phyloP scores from a whole-genome alignment of 495 filamentous ascomycete species.

The Acidiella bohemica region DNA sequence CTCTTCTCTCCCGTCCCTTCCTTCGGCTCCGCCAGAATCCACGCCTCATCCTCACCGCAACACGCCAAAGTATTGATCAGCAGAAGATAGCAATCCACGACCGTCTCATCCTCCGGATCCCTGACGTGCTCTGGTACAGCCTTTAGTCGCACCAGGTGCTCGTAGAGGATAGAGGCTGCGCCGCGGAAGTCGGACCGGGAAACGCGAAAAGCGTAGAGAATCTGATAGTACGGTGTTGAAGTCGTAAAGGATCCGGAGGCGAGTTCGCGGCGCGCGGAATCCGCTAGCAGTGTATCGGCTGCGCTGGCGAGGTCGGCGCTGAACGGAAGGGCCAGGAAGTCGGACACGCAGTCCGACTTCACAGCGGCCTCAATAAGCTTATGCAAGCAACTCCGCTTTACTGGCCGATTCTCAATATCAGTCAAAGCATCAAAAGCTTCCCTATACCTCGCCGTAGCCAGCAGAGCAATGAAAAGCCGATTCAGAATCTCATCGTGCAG shows the following conservation, averaged over 20 bases:
- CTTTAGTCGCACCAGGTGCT: constrained; percentile 48
- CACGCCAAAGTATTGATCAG: constrained; percentile 81
- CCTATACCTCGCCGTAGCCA: constrained; percentile 63
- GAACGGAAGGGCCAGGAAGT: too few species aligned
- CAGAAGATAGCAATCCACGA: constrained; percentile 55
- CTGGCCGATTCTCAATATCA: constrained; percentile 2
- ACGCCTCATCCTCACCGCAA: constrained; percentile 69
- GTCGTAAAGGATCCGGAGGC: constrained; percentile 27
- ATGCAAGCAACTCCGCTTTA: constrained; percentile 4
- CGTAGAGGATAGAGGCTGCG: constrained; percentile 62
- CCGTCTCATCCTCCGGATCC: constrained; percentile 40
- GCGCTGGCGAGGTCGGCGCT: too few species aligned
- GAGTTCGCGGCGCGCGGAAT: constrained; percentile 45
- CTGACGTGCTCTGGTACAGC: constrained; percentile 38
- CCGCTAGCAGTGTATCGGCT: too few species aligned
- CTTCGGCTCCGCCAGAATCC: constrained; percentile 44
- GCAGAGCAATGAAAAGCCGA: constrained; percentile 67
- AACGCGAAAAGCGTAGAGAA: constrained; percentile 82
- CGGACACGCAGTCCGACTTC: too few species aligned
- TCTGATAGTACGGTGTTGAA: constrained; percentile 41
- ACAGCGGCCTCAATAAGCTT: constrained; percentile 11
- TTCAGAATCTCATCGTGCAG: constrained; percentile 53
- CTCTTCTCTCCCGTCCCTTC: constrained; percentile 26
- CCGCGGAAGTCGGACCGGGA: constrained; percentile 74
- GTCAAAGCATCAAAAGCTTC: constrained; percentile 67